These are phyloP conservation scores for Urostyla sp. DNA, from an alignment of 73 alveolate species.

Conservation along the genomic window DNA sequence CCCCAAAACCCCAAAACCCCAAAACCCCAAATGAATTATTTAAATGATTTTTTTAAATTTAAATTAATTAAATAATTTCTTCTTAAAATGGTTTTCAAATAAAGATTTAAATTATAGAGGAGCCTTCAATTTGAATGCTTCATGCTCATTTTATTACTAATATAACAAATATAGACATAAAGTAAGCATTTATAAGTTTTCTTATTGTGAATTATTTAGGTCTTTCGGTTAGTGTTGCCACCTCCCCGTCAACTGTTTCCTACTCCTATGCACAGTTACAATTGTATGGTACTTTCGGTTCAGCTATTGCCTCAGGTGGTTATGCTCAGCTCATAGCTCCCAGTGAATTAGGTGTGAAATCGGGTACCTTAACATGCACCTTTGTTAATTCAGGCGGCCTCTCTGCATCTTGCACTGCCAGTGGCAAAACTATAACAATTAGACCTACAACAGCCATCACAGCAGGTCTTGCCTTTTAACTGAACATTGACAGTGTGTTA, in stretches of 20 bases:
- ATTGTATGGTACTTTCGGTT: not conserved
- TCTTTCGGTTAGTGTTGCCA: conserved; percentile 24
- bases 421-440: conserved; percentile 1
- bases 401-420: conserved; percentile 21
- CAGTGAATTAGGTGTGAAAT: not conserved
- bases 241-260: conserved; percentile 24
- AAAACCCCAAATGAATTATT: no score
- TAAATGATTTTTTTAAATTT: no score
- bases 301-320: conserved; percentile 8
- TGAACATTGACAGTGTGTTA: conserved; percentile 16
- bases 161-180: no score
- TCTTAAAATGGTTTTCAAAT: no score
- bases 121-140: no score
- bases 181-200: no score
- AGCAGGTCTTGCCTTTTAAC: conserved; percentile 44
- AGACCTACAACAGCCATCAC: not conserved
- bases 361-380: conserved; percentile 22
- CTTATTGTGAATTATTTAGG: no score
- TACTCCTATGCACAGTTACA: not conserved
- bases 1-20: no score
- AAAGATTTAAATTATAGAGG: no score
- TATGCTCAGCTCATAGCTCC: conserved; percentile 12
- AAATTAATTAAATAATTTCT: no score
- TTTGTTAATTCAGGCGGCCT: not conserved
- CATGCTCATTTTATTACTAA: no score